These are phyloP conservation scores for Amanita brunnescens DNA, from an alignment of 768 basidiomycete species.

Conservation along the genomic window DNA sequence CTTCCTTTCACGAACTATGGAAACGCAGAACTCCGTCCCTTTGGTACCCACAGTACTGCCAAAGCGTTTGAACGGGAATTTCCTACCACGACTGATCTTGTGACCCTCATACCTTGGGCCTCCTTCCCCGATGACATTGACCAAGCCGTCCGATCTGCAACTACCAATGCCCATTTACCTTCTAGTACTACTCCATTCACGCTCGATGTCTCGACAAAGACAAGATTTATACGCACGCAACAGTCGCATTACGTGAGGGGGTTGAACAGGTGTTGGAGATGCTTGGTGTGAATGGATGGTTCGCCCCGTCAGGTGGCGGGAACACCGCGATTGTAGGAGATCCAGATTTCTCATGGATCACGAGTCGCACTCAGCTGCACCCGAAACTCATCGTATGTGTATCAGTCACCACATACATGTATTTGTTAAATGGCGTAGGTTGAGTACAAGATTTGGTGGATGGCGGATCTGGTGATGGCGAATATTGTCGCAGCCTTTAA, in stretches of 20 bases:
- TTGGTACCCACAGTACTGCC: constrained; percentile 2
- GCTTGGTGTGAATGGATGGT: constrained; percentile 11
- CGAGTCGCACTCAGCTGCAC: neutral
- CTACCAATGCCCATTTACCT: constrained; percentile 7
- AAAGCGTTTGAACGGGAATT: constrained; percentile 3
- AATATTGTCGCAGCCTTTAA: constrained; percentile 4
- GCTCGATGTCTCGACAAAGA: neutral
- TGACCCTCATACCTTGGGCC: constrained; percentile 8
- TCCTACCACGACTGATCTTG: constrained; percentile 7
- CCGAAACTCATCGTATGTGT: constrained; percentile 11
- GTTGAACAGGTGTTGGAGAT: constrained; percentile 9
- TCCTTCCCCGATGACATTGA: constrained; percentile 10
- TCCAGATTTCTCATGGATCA: constrained; percentile 12
- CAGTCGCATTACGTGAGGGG: constrained; percentile 7
- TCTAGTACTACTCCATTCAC: constrained; percentile 5
- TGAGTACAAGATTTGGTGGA: constrained; percentile 13
- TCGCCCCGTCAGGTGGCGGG: constrained; percentile 9
- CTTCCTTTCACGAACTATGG: constrained; percentile 8
- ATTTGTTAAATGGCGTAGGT: constrained; percentile 8
- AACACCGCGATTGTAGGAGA: constrained; percentile 6
- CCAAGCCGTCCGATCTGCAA: constrained; percentile 9
- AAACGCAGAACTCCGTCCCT: constrained; percentile 3
- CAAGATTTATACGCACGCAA: constrained; percentile 2
- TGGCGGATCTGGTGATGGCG: neutral
- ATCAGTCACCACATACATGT: neutral